Evolutionary conservation across 352 stramenopile genomes (phyloP).

Genomic region (Pythium aphanidermatum): DNA sequence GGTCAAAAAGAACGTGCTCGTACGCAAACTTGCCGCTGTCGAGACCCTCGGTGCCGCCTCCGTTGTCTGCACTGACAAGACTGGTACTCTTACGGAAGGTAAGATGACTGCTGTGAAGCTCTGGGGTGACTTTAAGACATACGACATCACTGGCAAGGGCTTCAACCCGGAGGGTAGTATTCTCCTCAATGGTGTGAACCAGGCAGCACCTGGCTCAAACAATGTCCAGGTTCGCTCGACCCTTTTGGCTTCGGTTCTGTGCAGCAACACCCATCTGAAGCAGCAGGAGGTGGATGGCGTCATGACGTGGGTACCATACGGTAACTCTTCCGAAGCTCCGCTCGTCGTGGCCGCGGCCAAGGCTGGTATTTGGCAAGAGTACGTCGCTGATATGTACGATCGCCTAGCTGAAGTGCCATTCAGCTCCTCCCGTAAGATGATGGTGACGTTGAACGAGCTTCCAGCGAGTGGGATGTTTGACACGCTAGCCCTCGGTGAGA

Average conservation of each 20-base stretch:
- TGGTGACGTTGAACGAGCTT: conserved; percentile 79
- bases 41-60: conserved; percentile 87
- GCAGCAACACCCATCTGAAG: conserved; percentile 71
- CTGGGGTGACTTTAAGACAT: conserved; percentile 66
- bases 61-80: conserved; percentile 94
- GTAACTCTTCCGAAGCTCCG: conserved; percentile 71
- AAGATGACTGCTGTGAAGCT: conserved; percentile 81
- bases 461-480: conserved; percentile 35
- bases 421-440: conserved; percentile 93
- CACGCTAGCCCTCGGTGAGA: conserved; percentile 25
- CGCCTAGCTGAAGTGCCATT: conserved; percentile 91
- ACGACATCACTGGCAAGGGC: conserved; percentile 56
- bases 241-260: conserved; percentile 56
- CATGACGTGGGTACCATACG: conserved; percentile 44
- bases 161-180: conserved; percentile 56
- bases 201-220: conserved; percentile 24
- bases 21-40: conserved; percentile 82
- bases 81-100: conserved; percentile 90
- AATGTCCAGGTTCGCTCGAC: conserved; percentile 58
- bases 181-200: conserved; percentile 34
- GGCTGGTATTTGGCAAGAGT: conserved; percentile 53
- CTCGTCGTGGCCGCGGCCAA: conserved; percentile 71
- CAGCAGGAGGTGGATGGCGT: conserved; percentile 47
- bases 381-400: conserved; percentile 45
- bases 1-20: conserved; percentile 71